Evolutionary conservation across 352 stramenopile species (phyloP), one percentile per base, ranked within the genome.

Genomic region (Phytophthora foliorum): DNA sequence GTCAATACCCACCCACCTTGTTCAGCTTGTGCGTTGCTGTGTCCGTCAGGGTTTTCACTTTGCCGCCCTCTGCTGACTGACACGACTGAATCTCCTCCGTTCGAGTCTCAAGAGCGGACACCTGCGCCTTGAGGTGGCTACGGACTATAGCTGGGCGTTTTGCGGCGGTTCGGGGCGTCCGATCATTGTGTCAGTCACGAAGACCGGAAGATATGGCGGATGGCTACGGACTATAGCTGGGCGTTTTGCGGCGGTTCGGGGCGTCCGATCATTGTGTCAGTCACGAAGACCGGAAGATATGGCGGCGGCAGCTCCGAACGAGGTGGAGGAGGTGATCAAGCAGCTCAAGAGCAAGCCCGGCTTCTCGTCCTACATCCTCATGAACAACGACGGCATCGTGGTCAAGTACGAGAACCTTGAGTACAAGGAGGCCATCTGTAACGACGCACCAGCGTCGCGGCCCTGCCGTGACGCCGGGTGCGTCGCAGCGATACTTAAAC

Each of bases 311-410:
- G 84, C 85, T 25, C 83, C 84, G 27, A 98, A 97, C 57, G 92
- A 98, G 78, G 92, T 98, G 48, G 93, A 98, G 64, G 92, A 98
- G 71, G 86, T 90, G 53, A 93, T 97, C 67, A 96, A 97, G 74
- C 88, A 96, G 67, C 84, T 98, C 70, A 98, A 98, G 78, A 90
- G 76, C 71, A 97, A 96, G 74, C 72, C 86, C 17, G 93, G 91
- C 52, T 97, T 98, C 69, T 82, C 82, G 57, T 86, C 85, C 49
- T 98, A 97, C 72, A 81, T 98, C 39, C 81, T 98, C 68, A 96
- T 97, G 84, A 98, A 94, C 83, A 98, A 98, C 66, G 92, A 98
- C 65, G 92, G 92, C 57, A 97, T 98, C 63, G 89, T 98, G 14
- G 92, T 98, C 79, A 94, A 96, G 77, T 96, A 94, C 78, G 90